Base-by-base conservation (phyloP, 2,329 filamentous ascomycete species). In the Aspergillus brunneoviolaceus region DNA sequence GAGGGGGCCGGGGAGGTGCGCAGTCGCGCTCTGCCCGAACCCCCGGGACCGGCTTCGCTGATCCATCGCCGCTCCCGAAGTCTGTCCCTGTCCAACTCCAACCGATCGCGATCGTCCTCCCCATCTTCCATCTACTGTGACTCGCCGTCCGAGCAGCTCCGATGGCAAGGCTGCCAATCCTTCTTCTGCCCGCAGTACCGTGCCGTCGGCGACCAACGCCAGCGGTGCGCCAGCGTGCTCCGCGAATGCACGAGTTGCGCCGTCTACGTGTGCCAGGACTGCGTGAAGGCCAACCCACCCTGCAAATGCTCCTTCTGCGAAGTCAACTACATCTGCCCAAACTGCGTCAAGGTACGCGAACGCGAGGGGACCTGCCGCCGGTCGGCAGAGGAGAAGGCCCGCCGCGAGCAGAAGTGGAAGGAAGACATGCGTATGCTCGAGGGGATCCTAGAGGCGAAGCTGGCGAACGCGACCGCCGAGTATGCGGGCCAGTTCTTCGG, bases 151-250 rank as follows among this genome's bases (percentile, higher is more conserved):
- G 74, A 76, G 39, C 64, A 69, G 6, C 71, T 72, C 7, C 74
- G 68, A 58, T 81, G 80, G 80, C 74, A 76, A 67, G 80, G 79
- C 19, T 82, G 80, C 62, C 77, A 79, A 58, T 79, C 80, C 9
- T 79, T 81, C 62, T 80, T 80, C 64, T 82, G 80, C 59, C 77
- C 79, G 0, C 72, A 75, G 39, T 76, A 73, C 55, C 76, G 78
- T 45, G 68, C 74, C 5, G 65, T 77, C 12, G 77, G 78, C 11
- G 80, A 82, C 61, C 77, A 79, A 58, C 77, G 79, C 5, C 74
- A 77, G 60, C 72, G 78, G 31, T 82, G 80, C 64, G 67, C 74
- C 12, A 79, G 76, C 55, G 65, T 75, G 31, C 72, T 81, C 12
- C 74, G 74, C 27, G 77, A 81, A 72, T 82, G 80, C 65, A 75